Evolutionary conservation across 108 stramenopile genomes (phyloP).

Genomic region (Cylindrotheca fusiformis): DNA sequence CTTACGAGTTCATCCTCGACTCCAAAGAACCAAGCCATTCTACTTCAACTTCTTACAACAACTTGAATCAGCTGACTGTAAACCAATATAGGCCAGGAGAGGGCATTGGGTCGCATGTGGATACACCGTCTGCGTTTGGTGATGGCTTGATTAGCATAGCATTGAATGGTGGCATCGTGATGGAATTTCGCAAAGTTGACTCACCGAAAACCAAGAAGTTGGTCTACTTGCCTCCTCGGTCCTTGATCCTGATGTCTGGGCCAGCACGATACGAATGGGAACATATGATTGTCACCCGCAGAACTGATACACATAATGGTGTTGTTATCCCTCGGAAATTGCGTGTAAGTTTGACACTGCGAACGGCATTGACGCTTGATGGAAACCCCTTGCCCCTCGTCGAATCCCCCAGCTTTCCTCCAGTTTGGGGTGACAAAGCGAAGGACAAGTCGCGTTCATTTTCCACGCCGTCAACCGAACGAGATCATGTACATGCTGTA

Average conservation of each 20-base stretch:
- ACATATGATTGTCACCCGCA: conserved; percentile 83
- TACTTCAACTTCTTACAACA: conserved; percentile 23
- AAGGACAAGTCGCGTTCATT: conserved; percentile 10
- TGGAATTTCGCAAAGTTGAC: conserved; percentile 76
- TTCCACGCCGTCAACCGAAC: conserved; percentile 81
- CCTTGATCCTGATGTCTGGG: conserved; percentile 71
- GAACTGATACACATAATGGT: conserved; percentile 78
- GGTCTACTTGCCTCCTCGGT: conserved; percentile 73
- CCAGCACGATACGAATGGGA: conserved; percentile 84
- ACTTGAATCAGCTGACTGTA: conserved; percentile 82
- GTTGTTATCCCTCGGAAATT: conserved; percentile 54
- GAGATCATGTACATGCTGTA: conserved; percentile 92
- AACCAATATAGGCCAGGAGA: conserved; percentile 84
- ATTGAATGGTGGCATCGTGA: conserved; percentile 74
- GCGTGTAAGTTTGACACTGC: conserved; percentile 80
- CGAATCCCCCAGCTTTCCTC: conserved; percentile 61
- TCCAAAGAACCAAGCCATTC: not conserved
- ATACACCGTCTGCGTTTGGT: conserved; percentile 83
- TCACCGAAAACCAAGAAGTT: conserved; percentile 41
- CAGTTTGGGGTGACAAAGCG: conserved; percentile 38
- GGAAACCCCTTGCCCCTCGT: conserved; percentile 49
- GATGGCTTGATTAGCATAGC: conserved; percentile 83
- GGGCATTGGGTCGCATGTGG: conserved; percentile 89
- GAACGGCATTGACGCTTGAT: conserved; percentile 63
- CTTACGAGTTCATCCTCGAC: conserved; percentile 12